phyloP scores from a whole-genome alignment of 805 yeast genomes.

The Barnettozyma salicaria region DNA sequence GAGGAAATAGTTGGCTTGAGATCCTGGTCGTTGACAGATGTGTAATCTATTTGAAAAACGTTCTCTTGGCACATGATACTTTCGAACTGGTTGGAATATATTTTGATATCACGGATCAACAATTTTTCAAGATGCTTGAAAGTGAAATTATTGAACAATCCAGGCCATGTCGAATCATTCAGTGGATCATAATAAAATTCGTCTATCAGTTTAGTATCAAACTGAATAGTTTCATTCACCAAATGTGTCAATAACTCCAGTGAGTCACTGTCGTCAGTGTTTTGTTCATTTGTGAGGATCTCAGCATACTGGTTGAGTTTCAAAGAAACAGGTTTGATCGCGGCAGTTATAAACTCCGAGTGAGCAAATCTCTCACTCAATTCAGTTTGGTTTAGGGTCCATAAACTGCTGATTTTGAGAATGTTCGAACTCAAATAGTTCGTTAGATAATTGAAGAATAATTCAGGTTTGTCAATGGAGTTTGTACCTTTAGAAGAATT shows the following conservation, averaged over 20 bases:
- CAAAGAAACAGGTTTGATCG: conserved; percentile 37
- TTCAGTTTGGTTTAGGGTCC: conserved; percentile 30
- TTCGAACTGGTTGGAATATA: conserved; percentile 39
- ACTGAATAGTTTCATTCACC: conserved; percentile 35
- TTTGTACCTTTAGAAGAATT: conserved; percentile 38
- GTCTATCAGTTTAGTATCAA: conserved; percentile 31
- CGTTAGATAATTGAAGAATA: conserved; percentile 45
- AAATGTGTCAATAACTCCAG: conserved; percentile 26
- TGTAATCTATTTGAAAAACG: conserved; percentile 42
- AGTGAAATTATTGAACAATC: conserved; percentile 22
- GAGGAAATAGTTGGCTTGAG: conserved; percentile 39
- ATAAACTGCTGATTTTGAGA: conserved; percentile 34
- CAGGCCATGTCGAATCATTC: conserved; percentile 27
- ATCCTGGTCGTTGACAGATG: conserved; percentile 28
- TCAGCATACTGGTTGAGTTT: conserved; percentile 32
- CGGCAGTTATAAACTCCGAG: conserved; percentile 34
- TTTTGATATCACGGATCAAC: conserved; percentile 42
- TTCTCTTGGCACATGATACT: conserved; percentile 36
- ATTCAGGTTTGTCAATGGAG: conserved; percentile 44
- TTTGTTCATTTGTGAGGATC: conserved; percentile 16
- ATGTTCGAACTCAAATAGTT: conserved; percentile 39
- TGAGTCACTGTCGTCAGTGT: conserved; percentile 11
- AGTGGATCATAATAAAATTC: conserved; percentile 37
- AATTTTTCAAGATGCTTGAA: conserved; percentile 35
- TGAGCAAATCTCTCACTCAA: conserved; percentile 29